Evolutionary conservation across 2,329 filamentous ascomycete species (phyloP), one percentile per base, ranked within the genome.

Genomic region (Sclerotinia borealis): DNA sequence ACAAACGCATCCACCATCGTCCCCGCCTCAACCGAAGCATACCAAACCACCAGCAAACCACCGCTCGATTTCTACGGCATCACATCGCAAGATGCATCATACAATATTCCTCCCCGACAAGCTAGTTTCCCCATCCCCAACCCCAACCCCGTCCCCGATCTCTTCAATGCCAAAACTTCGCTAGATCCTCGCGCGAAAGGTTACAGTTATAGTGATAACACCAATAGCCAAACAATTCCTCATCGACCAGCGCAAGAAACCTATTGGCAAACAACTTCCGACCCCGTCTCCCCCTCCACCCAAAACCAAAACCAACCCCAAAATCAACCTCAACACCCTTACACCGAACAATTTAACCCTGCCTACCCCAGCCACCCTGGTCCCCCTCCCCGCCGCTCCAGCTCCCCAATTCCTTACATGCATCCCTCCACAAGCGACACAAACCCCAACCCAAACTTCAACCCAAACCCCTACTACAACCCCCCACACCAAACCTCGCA

Each of bases 211-310:
- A 31, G 34, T 43, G 19, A 41, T 11, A n/a, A n/a, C n/a, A n/a
- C n/a, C n/a, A n/a, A 55, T 55, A 2, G 1, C n/a, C 52, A 29
- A 34, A 17, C n/a, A 10, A 11, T 15, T 47, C 5, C 29, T 2
- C 52, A 56, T 48, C 64, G 37, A 43, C 45, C 64, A 37, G 64
- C 64, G 41, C 65, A 67, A 56, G 65, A 67, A 15, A 64, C 62
- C 13, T 67, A 67, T n/a, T 67, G 49, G 50, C 47, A 66, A 49
- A 52, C 58, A 47, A 41, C 49, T 29, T 65, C 63, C 9, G 47
- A 49, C 8, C 65, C 66, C 2, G 39, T 37, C 2, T 63, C 65
- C 9, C 63, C 63, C 22, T 59, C 52, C 19, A 25, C 1, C 43
- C 19, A 17, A n/a, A n/a, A 3, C 27, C 39, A 31, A 50, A 11